phyloP scores from a whole-genome alignment of 2,329 filamentous ascomycete genomes.

The Leptographium wingfieldii region DNA sequence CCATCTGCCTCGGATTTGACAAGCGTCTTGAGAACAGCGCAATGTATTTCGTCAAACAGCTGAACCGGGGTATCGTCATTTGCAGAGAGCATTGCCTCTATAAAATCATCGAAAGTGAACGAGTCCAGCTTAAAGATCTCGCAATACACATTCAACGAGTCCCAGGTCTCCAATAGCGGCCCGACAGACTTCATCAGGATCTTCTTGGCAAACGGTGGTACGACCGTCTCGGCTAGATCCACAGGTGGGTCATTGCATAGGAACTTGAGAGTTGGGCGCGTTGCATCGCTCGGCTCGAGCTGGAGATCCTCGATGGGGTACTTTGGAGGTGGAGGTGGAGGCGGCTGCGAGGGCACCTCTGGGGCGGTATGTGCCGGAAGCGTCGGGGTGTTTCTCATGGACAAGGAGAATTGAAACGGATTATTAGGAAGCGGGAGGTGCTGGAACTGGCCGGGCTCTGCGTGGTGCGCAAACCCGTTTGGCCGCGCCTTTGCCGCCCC shows the following conservation, averaged over 20 bases:
- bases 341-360: slow-evolving; percentile 25
- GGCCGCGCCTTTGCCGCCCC: slow-evolving; percentile 17
- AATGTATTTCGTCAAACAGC: slow-evolving; percentile 82
- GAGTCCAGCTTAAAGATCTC: slow-evolving; percentile 90
- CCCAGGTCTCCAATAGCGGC: slow-evolving; percentile 79
- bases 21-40: slow-evolving; percentile 75
- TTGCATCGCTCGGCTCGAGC: slow-evolving; percentile 52
- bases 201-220: slow-evolving; percentile 33
- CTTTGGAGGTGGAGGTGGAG: slow-evolving; percentile 65
- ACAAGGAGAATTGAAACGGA: slow-evolving; percentile 32
- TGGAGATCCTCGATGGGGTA: slow-evolving; percentile 95
- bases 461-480: slow-evolving; percentile 12
- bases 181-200: slow-evolving; percentile 81
- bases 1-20: slow-evolving; percentile 63
- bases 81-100: slow-evolving; percentile 72
- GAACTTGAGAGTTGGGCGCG: slow-evolving; percentile 67
- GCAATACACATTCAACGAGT: slow-evolving; percentile 95
- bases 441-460: slow-evolving; percentile 24
- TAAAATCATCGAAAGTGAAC: slow-evolving; percentile 93
- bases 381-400: slow-evolving; percentile 22
- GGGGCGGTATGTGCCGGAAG: slow-evolving; percentile 27
- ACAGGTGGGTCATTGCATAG: slow-evolving; percentile 54
- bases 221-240: slow-evolving; percentile 29
- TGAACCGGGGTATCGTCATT: slow-evolving; percentile 66
- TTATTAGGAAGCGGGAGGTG: slow-evolving; percentile 31